Base-by-base conservation (phyloP, 768 basidiomycete species). In the Lactarius psammicola region DNA sequence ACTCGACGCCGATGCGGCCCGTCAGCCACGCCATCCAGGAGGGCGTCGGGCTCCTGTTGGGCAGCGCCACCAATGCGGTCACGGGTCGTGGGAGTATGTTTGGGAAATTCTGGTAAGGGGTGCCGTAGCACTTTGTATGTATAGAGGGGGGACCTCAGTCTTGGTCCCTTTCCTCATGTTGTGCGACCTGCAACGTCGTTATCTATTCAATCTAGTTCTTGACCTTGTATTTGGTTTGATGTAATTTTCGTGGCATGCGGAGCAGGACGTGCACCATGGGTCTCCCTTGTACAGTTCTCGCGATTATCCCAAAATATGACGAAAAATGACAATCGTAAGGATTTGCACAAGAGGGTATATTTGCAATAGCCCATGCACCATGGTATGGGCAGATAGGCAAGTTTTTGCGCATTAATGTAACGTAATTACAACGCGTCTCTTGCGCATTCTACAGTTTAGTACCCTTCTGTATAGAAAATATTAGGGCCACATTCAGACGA, bases 21-120 rank as follows among this genome's bases (percentile, higher is more conserved):
- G 89, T 90, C 26, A 88, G 86, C 72, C 83, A 84, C 44, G 90
- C 87, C 28, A 85, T 91, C 18, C 87, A 89, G 71, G 86, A 85
- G 64, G 87, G 88, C n/a, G 82, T 90, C 36, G 84, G 86, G 13
- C 79, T 88, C 72, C 77, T 90, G 51, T 73, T 89, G 9, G 82
- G 84, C 28, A 69, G 70, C n/a, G 72, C 70, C 40, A 60, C 69
- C n/a, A 68, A 55, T 42, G 66, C 72, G 26, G 66, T 70, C 31
- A 71, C 74, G 10, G 65, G 73, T 38, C 65, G 74, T 31, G 65
- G 80, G 8, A 88, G 85, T 69, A 82, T 88, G 54, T 80, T 89
- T 70, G 82, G 88, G 49, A 83, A 81, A 72, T 81, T 89, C 62
- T 90, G 86, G 85, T 86, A 49, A 33, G 31, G 20, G 26, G 26